Evolutionary conservation across 306 rosid genomes (phyloP), one percentile per base, ranked within the genome.

Genomic region (Cicer bijugum): DNA sequence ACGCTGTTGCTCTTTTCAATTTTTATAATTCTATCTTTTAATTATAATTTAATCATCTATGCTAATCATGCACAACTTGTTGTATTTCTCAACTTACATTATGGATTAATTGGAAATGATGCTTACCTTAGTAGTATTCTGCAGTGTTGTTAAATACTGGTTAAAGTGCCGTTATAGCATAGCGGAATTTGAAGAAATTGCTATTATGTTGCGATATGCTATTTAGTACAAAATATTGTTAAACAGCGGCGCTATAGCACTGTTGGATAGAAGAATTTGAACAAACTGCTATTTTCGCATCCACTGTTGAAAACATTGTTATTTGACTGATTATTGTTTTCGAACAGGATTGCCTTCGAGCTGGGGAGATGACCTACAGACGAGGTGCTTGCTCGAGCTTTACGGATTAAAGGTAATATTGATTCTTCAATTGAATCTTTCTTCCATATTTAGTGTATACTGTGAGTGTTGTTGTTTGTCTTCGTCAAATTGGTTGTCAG

Each of bases 341-440:
- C 77, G 79, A 84, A 73, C 74, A 94, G 97, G 71, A 72, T 81
- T 91, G 75, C 99, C 97, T 81, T 88, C 97, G 64, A 87, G 73
- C 56, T 84, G 82, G 82, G 99, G 97, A 44, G 97, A 91, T 57
- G 90, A 91, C 77, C 76, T 94, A 75, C 96, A 94, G 86, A 83
- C 91, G 3, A 94, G 76, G 83, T 91, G 96, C 90, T 75, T 94
- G 84, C 88, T 89, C 66, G 99, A 94, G 75, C 84, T 91, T 60
- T 91, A 89, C 81, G 99, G 96, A 69, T 77, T 94, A 45, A 89
- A 91, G 97, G 99, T 94, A 86, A 82, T 75, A 75, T 75, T 80
- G 76, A 80, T 48, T 51, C 81, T 20, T 63, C 35, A 2, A 23
- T 23, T 23, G 33, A 67, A 78, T 60, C 72, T 68, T 59, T 67